Base-by-base conservation (phyloP, 331 rosid genomes). In the Quercus phellos region DNA sequence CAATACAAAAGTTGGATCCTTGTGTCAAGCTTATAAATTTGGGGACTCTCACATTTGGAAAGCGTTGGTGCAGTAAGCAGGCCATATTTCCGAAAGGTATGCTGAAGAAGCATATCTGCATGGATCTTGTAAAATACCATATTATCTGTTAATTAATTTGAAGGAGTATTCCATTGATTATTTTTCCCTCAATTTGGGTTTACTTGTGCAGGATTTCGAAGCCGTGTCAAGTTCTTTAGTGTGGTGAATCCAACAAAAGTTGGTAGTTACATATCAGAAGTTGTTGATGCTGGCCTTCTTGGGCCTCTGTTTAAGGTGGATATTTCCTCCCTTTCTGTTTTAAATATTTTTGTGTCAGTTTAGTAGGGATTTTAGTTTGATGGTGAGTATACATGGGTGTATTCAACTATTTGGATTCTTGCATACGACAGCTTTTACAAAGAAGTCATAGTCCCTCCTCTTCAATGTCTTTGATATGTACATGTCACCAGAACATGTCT, bases 291-390 rank as follows among this genome's bases (percentile, higher is more conserved):
- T 59, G 98, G 98, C 61, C 80, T 92, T 54, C 89, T 94, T 69
- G 95, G 99, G 58, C 99, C 99, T 60, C 85, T 92, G 76, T 94
- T 92, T 84, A 89, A 92, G 97, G 99, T 94, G 26, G 43, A 64
- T 74, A 68, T 72, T 58, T 72, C 72, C 68, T 34, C 51, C 78
- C 64, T 76, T 74, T 43, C 68, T 32, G 51, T 4, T 43, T 80
- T 68, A 34, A 43, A 69, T 78, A 60, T 73, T 21, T 21, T 63
- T 63, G 2, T 3, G 24, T 3, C 27, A 17, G 24, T 34, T 66
- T n/a, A 12, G 42, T n/a, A 9, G 51, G 71, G 71, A 10, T 59
- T 30, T 30, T 66, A 66, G 26, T 18, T 18, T 34, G 51, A 34
- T 8, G 6, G 51, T 18, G 51, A 66, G 51, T n/a, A 14, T 3